phyloP scores from a whole-genome alignment of 2,329 filamentous ascomycete genomes.

The Penicillium brasilianum region DNA sequence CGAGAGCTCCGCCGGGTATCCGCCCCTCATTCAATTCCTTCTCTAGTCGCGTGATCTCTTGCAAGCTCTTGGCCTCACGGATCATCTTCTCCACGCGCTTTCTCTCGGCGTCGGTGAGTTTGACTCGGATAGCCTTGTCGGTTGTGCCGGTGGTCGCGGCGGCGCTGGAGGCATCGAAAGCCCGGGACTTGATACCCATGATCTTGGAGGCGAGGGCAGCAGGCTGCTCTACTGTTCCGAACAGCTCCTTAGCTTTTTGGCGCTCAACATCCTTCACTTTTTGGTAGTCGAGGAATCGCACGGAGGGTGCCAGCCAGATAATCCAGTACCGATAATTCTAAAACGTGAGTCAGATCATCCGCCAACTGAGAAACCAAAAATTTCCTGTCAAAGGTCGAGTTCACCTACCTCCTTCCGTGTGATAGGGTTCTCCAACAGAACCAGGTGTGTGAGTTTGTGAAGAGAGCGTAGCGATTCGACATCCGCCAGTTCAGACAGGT shows the following conservation, averaged over 20 bases:
- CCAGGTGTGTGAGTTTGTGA: conserved; percentile 74
- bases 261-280: conserved; percentile 91
- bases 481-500: conserved; percentile 81
- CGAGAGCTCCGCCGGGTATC: conserved; percentile 69
- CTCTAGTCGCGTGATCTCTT: conserved; percentile 88
- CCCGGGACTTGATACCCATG: conserved; percentile 80
- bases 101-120: conserved; percentile 87
- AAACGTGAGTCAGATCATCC: conserved; percentile 11
- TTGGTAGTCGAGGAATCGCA: conserved; percentile 89
- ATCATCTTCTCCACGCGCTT: conserved; percentile 85
- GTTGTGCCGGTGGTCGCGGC: conserved; percentile 49
- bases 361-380: not conserved
- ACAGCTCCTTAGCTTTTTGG: conserved; percentile 74
- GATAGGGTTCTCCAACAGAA: conserved; percentile 85
- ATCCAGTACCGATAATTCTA: conserved; percentile 93
- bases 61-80: conserved; percentile 82
- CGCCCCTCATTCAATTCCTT: conserved; percentile 89
- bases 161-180: conserved; percentile 62
- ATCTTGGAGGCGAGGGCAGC: conserved; percentile 83
- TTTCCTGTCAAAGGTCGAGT: not conserved
- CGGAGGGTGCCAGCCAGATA: conserved; percentile 80
- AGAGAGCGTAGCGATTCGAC: conserved; percentile 78
- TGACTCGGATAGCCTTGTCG: conserved; percentile 74
- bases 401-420: conserved; percentile 82
- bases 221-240: conserved; percentile 77